Conservation (phyloP, 2,329 filamentous ascomycete genomes). For the Stachybotrys elegans region DNA sequence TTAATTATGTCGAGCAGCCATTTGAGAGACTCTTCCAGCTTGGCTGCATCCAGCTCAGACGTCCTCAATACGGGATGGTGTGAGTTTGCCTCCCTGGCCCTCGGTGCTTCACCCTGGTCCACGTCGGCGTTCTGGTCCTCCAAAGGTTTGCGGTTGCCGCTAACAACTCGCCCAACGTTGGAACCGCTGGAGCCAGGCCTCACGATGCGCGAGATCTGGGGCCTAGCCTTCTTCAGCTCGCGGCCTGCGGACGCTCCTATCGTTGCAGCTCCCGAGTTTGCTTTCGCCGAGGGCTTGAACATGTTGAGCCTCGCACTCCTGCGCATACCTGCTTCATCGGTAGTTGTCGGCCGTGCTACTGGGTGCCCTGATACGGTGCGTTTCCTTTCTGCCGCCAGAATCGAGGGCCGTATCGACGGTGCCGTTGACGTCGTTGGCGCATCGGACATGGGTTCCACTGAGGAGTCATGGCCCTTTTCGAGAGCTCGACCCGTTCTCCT, state of each 20-base stretch:
- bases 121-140: constrained; percentile 64
- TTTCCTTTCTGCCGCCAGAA: constrained; percentile 64
- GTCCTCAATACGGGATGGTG: constrained; percentile 22
- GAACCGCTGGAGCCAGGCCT: constrained; percentile 61
- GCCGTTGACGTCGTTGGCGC: constrained; percentile 26
- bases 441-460: constrained; percentile 37
- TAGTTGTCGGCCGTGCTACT: constrained; percentile 45
- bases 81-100: constrained; percentile 35
- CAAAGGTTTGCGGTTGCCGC: constrained; percentile 76
- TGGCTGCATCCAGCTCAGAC: constrained; percentile 50
- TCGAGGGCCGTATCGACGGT: constrained; percentile 31
- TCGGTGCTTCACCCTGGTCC: constrained; percentile 58
- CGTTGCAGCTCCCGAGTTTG: constrained; percentile 52
- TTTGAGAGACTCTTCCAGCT: constrained; percentile 69
- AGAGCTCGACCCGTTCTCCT: constrained; percentile 34
- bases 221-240: constrained; percentile 80
- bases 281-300: constrained; percentile 65
- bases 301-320: constrained; percentile 67
- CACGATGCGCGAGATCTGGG: constrained; percentile 62
- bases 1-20: constrained; percentile 76
- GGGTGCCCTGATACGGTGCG: constrained; percentile 86
- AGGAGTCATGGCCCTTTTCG: constrained; percentile 27
- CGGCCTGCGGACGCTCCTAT: constrained; percentile 55
- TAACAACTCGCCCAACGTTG: constrained; percentile 80
- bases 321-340: constrained; percentile 56